Percentiles rank a stretch among this genome's conserved stretches.
Conservation (phyloP, 2,329 filamentous ascomycete genomes). For the Xylariaceae sp. region DNA sequence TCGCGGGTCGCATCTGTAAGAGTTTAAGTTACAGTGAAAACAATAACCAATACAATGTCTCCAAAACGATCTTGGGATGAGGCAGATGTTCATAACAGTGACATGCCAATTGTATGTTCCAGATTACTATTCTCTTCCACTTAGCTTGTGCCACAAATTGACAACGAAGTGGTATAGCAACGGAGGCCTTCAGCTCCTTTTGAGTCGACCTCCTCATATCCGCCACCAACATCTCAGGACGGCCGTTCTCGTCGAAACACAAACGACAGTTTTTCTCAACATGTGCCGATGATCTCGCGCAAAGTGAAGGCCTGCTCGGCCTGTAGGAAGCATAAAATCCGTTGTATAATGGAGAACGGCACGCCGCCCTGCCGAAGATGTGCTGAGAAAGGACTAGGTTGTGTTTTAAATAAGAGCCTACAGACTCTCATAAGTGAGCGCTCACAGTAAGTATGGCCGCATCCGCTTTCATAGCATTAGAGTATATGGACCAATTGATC, state of each 20-base stretch:
- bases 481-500: not conserved
- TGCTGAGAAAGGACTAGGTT: conserved; percentile 34
- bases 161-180: no score
- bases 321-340: conserved; percentile 41
- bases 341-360: conserved; percentile 39
- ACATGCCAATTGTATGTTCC: not conserved
- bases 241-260: not conserved
- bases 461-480: no score
- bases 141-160: no score
- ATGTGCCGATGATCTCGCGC: conserved; percentile 15
- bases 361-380: conserved; percentile 38
- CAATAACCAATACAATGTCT: not conserved
- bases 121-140: no score
- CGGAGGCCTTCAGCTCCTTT: not conserved
- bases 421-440: conserved; percentile 41
- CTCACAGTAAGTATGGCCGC: conserved; percentile 33
- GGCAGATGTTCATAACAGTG: not conserved
- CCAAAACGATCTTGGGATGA: conserved; percentile 15
- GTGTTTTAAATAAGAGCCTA: conserved; percentile 39
- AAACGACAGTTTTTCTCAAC: not conserved
- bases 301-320: conserved; percentile 33
- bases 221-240: not conserved
- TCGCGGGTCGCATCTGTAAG: no score
- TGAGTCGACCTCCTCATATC: not conserved
- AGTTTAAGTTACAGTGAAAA: no score